Base-by-base conservation (phyloP, 2,329 filamentous ascomycete genomes). In the Apiospora koreana region DNA sequence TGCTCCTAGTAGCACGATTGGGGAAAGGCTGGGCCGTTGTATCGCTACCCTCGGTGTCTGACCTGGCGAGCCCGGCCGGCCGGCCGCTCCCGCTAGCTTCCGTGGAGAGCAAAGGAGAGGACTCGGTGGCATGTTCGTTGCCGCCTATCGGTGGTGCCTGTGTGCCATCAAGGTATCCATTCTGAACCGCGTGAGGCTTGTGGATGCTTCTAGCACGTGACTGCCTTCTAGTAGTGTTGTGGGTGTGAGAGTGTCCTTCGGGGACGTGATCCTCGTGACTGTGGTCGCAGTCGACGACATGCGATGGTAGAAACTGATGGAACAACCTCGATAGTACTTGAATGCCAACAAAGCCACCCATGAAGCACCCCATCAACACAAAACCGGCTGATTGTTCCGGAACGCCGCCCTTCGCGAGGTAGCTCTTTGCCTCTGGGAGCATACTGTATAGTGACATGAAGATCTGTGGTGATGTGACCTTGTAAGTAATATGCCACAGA, bases 371-470 rank as follows among this genome's bases (percentile, higher is more conserved):
- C 77, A 94, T 91, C 76, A 94, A 84, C 42, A 90, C 81, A 76
- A 93, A 87, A 18, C 91, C 91, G 7, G 95, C 93, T 2, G 82
- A 79, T 72, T 91, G 88, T 3, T 93, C 85, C 9, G 88, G 86
- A 80, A 91, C 91, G 21, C 90, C 91, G 68, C 90, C 92, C 69
- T 90, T 86, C 71, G 87, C 84, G 3, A 99, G 86, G 77, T 97
- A 97, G 48, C 85, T 86, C 77, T 92, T 94, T 2, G 95, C 91
- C 25, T 93, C 94, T 12, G 95, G 95, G 9, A 98, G 87, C 93
- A 98, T 98, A 81, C 91, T 96, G 80, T 95, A 97, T 41, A 98
- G 83, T 1, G 95, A 91, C 45, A 95, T 97, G 81, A 97, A 98
- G 50, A 97, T 88, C 94, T 97, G 76, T 21, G 35, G 42, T 18